Percentiles rank a stretch among this genome's conserved stretches.
phyloP scores from a whole-genome alignment of 441 rosid species.

The Cnidoscolus chayamansa region DNA sequence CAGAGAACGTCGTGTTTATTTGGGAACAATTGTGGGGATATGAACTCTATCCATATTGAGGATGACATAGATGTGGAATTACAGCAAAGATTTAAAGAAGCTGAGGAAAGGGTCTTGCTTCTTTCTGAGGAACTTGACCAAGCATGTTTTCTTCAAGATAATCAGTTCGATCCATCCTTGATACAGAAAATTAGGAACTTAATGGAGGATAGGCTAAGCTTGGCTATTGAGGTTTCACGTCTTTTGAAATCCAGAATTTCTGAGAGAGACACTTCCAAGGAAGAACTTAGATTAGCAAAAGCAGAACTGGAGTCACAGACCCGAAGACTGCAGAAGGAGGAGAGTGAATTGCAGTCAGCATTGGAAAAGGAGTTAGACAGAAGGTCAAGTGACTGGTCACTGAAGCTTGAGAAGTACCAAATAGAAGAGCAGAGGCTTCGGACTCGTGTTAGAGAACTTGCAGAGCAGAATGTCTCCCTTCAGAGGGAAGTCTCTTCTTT shows the following conservation, averaged over 20 bases:
- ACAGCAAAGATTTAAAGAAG: slow-evolving; percentile 56
- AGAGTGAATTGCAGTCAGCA: slow-evolving; percentile 69
- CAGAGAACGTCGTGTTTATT: slow-evolving; percentile 31
- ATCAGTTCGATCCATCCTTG: slow-evolving; percentile 61
- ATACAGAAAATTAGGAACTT: slow-evolving; percentile 58
- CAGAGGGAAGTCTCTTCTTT: slow-evolving; percentile 78
- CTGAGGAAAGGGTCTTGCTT: slow-evolving; percentile 60
- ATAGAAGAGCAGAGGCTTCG: slow-evolving; percentile 87
- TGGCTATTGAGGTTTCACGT: slow-evolving; percentile 71
- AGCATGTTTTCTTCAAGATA: slow-evolving; percentile 49
- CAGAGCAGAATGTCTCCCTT: slow-evolving; percentile 90
- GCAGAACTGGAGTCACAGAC: slow-evolving; percentile 52
- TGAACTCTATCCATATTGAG: slow-evolving; percentile 35
- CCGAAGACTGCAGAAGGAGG: slow-evolving; percentile 68
- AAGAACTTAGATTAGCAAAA: slow-evolving; percentile 51
- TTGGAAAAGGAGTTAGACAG: slow-evolving; percentile 94
- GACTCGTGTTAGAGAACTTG: slow-evolving; percentile 89
- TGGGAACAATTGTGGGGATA: slow-evolving; percentile 29
- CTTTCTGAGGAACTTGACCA: slow-evolving; percentile 68
- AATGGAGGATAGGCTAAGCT: slow-evolving; percentile 60
- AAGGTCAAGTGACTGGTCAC: slow-evolving; percentile 90
- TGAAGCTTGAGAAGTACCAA: slow-evolving; percentile 72
- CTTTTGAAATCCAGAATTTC: slow-evolving; percentile 58
- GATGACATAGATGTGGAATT: slow-evolving; percentile 55
- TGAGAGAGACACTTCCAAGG: slow-evolving; percentile 64